Evolutionary conservation across 225 moss, liverwort and hornwort genomes (phyloP), one percentile per base, ranked within the genome.

Genomic region (Neckera pumila): DNA sequence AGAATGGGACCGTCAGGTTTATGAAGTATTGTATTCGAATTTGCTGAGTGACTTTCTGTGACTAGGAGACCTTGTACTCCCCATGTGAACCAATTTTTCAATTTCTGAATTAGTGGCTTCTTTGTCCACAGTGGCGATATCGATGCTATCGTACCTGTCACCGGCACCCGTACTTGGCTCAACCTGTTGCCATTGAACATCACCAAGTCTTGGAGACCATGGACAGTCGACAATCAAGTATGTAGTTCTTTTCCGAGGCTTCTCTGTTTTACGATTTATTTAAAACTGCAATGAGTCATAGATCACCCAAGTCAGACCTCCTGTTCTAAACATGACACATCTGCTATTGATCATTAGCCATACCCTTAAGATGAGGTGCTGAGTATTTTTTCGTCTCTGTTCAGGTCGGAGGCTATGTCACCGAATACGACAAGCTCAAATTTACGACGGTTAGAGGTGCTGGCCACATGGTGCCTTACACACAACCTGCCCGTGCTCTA

Each of bases 381-480:
- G 42, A 53, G 38, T 53, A 16, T 30, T 17, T 86, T 74, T 56
- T 76, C n/a, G 65, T 86, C 64, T 40, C 56, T 86, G n/a, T 56
- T 60, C 86, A 98, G 98, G 97, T 98, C 34, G 98, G 95, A 79
- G 98, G 98, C 38, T 98, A 97, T 72, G 98, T 97, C 54, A 97
- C 97, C 45, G 94, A 89, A 8, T 98, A 96, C 69, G 98, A 97
- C 66, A 94, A 95, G 85, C 93, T 98, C 82, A 98, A 94, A 40
- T 95, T 97, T 83, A 92, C 98, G n/a, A 98, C 98, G 8, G 94
- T 98, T 42, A 91, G 98, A 90, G 95, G 95, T 38, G 98, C 97
- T 64, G 98, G 98, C 63, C 97, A 98, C 63, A 98, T 98, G 98
- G 98, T 98, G 78, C 97, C 98, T 45, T 98, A 97, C 87, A 97